Evolutionary conservation across 148 eudicot genomes (phyloP).

Genomic region (Salicornia ramosissima): DNA sequence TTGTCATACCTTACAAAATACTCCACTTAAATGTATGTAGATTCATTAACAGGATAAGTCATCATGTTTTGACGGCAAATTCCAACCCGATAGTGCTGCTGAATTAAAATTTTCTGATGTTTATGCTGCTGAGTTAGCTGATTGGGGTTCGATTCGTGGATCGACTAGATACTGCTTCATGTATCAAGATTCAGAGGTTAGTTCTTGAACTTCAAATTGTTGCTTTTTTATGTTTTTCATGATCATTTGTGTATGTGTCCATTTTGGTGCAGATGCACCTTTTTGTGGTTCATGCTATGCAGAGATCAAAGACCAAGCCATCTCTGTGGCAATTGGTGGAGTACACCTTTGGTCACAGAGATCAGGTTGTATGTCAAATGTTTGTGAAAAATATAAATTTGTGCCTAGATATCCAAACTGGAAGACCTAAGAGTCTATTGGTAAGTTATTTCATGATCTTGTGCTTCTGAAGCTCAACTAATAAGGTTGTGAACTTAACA

Average conservation of each 20-base stretch:
- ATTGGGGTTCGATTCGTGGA: constrained; percentile 56
- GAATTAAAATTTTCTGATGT: constrained; percentile 54
- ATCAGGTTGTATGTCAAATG: constrained; percentile 45
- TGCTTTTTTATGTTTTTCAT: constrained; percentile 10
- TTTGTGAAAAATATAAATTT: constrained; percentile 54
- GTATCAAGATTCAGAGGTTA: constrained; percentile 56
- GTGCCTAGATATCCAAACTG: constrained; percentile 40
- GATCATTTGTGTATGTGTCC: constrained; percentile 11
- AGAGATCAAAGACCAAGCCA: constrained; percentile 51
- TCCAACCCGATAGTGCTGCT: constrained; percentile 34
- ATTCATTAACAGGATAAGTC: constrained; percentile 37
- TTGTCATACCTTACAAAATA: no score
- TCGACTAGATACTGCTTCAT: constrained; percentile 39
- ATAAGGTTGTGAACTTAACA: constrained; percentile 7
- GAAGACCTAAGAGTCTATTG: constrained; percentile 84
- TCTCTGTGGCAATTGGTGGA: constrained; percentile 56
- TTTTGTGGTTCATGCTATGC: constrained; percentile 61
- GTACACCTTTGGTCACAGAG: constrained; percentile 78
- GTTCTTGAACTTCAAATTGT: neutral
- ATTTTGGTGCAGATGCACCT: constrained; percentile 64
- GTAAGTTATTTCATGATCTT: constrained; percentile 34
- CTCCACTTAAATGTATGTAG: no score
- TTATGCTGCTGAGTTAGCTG: constrained; percentile 60
- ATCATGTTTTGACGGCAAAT: constrained; percentile 42
- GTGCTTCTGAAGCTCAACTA: constrained; percentile 4